phyloP scores from a whole-genome alignment of 2,329 filamentous ascomycete species.

The Monosporascus sp. region DNA sequence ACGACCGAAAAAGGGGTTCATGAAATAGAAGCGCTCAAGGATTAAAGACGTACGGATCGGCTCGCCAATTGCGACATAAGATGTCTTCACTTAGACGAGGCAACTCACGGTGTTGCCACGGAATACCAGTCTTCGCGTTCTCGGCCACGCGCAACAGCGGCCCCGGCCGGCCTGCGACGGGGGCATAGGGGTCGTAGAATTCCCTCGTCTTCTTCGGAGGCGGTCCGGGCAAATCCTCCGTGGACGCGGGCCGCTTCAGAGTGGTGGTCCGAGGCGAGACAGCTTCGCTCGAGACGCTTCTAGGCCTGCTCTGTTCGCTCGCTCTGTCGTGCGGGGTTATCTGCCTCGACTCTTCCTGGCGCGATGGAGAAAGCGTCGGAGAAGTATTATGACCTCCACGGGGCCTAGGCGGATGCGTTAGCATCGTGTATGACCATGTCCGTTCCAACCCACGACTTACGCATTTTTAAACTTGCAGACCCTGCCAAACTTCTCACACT shows the following conservation, averaged over 20 bases:
- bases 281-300: constrained; percentile 42
- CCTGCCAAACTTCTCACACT: constrained; percentile 87
- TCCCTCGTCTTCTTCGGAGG: constrained; percentile 46
- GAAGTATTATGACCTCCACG: constrained; percentile 54
- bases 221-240: constrained; percentile 21
- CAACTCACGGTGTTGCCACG: constrained; percentile 36
- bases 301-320: constrained; percentile 32
- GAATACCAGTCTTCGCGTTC: background rate
- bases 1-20: no score
- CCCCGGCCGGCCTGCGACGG: constrained; percentile 26
- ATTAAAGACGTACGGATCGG: constrained; percentile 40
- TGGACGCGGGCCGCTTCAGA: constrained; percentile 18
- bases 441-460: constrained; percentile 47
- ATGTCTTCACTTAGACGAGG: constrained; percentile 46
- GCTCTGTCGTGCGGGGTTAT: constrained; percentile 25
- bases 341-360: constrained; percentile 41
- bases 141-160: constrained; percentile 6
- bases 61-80: constrained; percentile 43
- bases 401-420: constrained; percentile 35
- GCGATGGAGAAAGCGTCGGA: constrained; percentile 46
- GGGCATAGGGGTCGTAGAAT: constrained; percentile 41
- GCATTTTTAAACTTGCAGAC: constrained; percentile 81
- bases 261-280: constrained; percentile 41
- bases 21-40: no score
- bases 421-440: background rate